These are phyloP conservation scores for Coffea eugenioides DNA, from an alignment of 257 asterid genomes.

Conservation along the genomic window DNA sequence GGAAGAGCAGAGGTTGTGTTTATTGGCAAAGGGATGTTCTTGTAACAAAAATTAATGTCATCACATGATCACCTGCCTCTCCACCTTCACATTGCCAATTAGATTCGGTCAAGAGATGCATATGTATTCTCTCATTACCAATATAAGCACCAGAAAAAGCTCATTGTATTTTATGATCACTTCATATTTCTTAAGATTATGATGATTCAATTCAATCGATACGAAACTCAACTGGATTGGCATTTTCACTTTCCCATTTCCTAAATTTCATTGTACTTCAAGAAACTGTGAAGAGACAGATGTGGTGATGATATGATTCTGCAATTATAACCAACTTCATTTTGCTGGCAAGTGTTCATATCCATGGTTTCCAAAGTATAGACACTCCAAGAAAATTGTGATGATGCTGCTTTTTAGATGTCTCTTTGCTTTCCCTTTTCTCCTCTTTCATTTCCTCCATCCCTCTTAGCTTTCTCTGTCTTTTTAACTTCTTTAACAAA, in stretches of 20 bases:
- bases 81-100: slow-evolving; percentile 1
- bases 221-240: too few relatives aligned
- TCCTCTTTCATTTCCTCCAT: not conserved
- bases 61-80: slow-evolving; percentile 6
- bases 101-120: not conserved
- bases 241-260: too few relatives aligned
- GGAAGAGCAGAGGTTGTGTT: not conserved
- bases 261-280: too few relatives aligned
- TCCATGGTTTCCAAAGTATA: not conserved
- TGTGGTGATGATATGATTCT: not conserved
- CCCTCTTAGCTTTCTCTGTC: too few relatives aligned
- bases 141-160: not conserved
- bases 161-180: not conserved
- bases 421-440: not conserved
- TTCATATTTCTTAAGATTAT: not conserved
- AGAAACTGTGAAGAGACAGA: not conserved
- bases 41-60: slow-evolving; percentile 1
- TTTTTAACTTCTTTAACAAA: not conserved
- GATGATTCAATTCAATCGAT: too few relatives aligned
- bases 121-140: not conserved
- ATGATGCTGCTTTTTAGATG: not conserved
- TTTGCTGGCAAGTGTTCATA: not conserved
- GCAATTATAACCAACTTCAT: not conserved
- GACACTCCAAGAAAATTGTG: too few relatives aligned
- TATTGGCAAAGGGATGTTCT: not conserved